Conservation (phyloP, 2,329 filamentous ascomycete genomes). For the Sordariomycetes sp. region DNA sequence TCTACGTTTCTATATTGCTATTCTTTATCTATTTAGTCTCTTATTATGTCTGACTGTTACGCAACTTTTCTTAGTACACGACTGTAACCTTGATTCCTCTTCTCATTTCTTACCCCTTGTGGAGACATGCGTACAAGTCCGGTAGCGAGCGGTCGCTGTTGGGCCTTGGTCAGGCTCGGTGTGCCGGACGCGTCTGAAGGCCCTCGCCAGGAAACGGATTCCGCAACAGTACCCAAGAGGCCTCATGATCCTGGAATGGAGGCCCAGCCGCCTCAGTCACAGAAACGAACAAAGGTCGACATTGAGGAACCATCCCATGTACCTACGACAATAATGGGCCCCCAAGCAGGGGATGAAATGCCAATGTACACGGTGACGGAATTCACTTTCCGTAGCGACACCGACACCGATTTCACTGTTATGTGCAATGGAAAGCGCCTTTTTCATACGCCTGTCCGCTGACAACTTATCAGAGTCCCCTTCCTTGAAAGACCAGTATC, state of each 20-base stretch:
- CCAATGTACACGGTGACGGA: slow-evolving; percentile 5
- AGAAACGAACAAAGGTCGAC: background rate
- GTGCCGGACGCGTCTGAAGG: too few relatives aligned
- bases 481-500: slow-evolving; percentile 9
- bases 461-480: slow-evolving; percentile 10
- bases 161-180: too few relatives aligned
- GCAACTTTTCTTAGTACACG: too few relatives aligned
- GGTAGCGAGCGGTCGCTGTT: too few relatives aligned
- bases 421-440: slow-evolving; percentile 9
- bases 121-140: too few relatives aligned
- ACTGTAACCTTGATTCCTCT: too few relatives aligned
- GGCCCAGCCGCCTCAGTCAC: background rate
- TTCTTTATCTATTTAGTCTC: too few relatives aligned
- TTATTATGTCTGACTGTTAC: too few relatives aligned
- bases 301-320: background rate
- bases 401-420: slow-evolving; percentile 7
- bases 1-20: too few relatives aligned
- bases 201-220: too few relatives aligned
- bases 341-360: slow-evolving; percentile 4
- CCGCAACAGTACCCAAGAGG: too few relatives aligned
- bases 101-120: too few relatives aligned
- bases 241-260: background rate
- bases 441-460: slow-evolving; percentile 7
- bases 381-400: slow-evolving; percentile 8
- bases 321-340: background rate